Evolutionary conservation across 2,329 filamentous ascomycete genomes (phyloP).

Genomic region (Colletotrichum caudatum): DNA sequence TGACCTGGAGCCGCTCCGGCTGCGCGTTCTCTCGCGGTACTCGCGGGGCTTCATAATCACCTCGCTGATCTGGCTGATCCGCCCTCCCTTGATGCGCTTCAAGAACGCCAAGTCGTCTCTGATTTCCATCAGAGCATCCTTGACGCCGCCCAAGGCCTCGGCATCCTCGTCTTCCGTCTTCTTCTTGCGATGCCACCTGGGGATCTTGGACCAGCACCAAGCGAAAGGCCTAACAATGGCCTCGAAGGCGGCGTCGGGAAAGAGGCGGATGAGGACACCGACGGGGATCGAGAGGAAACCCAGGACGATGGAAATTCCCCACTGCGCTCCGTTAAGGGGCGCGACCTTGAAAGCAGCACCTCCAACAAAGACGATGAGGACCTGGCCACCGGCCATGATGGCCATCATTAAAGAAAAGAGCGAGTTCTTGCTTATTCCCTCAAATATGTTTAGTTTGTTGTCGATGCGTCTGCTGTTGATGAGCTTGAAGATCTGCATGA

Average conservation of each 20-base stretch:
- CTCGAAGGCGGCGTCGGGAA: constrained; percentile 40
- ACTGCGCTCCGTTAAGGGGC: constrained; percentile 69
- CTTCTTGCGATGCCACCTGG: constrained; percentile 41
- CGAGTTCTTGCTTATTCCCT: constrained; percentile 74
- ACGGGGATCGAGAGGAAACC: constrained; percentile 75
- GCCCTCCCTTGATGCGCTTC: constrained; percentile 70
- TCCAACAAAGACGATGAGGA: constrained; percentile 79
- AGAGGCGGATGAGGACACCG: constrained; percentile 72
- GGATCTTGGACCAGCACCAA: constrained; percentile 39
- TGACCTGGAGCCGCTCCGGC: constrained; percentile 41
- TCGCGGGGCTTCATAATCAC: constrained; percentile 68
- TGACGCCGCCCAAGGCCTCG: constrained; percentile 50
- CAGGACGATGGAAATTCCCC: constrained; percentile 76
- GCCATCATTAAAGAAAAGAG: constrained; percentile 78
- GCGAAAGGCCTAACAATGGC: constrained; percentile 43
- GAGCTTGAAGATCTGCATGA: constrained; percentile 87
- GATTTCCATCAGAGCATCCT: constrained; percentile 64
- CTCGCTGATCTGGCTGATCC: constrained; percentile 70
- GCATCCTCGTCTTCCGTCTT: constrained; percentile 48
- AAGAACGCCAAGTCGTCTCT: constrained; percentile 72
- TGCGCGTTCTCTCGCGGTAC: constrained; percentile 44
- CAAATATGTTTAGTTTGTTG: constrained; percentile 81
- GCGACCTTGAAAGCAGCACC: constrained; percentile 69
- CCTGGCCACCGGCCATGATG: constrained; percentile 78
- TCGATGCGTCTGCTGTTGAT: constrained; percentile 81